Evolutionary conservation across 2,329 filamentous ascomycete species (phyloP).

Genomic region (Aphanocladium album): DNA sequence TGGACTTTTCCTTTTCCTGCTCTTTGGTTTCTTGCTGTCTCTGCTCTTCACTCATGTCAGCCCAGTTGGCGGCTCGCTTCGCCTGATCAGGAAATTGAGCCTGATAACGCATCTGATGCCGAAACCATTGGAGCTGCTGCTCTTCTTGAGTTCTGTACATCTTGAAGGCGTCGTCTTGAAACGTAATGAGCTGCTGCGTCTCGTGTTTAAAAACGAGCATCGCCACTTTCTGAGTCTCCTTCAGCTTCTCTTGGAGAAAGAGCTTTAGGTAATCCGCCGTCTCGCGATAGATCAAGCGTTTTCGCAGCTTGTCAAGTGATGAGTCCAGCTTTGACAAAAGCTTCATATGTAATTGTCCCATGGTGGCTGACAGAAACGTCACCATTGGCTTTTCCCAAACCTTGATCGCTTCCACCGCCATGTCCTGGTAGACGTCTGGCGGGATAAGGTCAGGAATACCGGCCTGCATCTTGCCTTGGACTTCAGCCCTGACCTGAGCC

Average conservation of each 20-base stretch:
- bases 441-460: constrained; percentile 56
- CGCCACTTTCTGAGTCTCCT: constrained; percentile 33
- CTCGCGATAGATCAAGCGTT: constrained; percentile 46
- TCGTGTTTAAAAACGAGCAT: constrained; percentile 48
- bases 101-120: constrained; percentile 46
- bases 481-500: constrained; percentile 48
- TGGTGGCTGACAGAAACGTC: constrained; percentile 42
- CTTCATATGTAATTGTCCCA: constrained; percentile 41
- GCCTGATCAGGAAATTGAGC: constrained; percentile 29
- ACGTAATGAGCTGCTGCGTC: constrained; percentile 50
- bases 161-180: constrained; percentile 45
- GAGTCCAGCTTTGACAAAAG: constrained; percentile 42
- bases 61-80: constrained; percentile 33
- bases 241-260: constrained; percentile 39
- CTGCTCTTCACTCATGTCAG: constrained; percentile 45
- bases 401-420: constrained; percentile 51
- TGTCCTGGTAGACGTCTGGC: constrained; percentile 53
- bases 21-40: constrained; percentile 37
- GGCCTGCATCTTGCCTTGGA: constrained; percentile 48
- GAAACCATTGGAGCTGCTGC: constrained; percentile 39
- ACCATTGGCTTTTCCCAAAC: constrained; percentile 54
- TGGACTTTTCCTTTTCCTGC: constrained; percentile 37
- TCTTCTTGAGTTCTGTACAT: constrained; percentile 43
- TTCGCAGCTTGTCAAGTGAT: constrained; percentile 42
- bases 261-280: constrained; percentile 37